Conservation (phyloP, 371 early-diverging fungal species). For the Polyrhizophydium stewartii region DNA sequence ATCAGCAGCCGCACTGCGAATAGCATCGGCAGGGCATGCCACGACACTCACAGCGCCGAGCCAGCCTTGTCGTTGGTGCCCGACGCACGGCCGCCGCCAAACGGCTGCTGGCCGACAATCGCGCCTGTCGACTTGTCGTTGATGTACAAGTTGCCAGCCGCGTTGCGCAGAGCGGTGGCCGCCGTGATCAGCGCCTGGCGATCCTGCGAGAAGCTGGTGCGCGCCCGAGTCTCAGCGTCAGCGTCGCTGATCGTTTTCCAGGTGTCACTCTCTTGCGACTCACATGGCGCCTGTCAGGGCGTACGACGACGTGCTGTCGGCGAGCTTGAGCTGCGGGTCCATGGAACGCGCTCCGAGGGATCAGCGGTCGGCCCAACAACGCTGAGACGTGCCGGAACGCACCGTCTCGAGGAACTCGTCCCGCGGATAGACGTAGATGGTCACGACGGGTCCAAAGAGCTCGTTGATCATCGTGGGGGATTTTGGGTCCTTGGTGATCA, state of each 20-base stretch:
- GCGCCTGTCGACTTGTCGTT: constrained; percentile 99
- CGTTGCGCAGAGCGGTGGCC: constrained; percentile 74
- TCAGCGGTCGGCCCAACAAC: not conserved
- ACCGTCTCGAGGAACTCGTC: constrained; percentile 64
- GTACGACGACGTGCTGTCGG: constrained; percentile 78
- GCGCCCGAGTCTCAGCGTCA: not conserved
- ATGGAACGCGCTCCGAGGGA: not conserved
- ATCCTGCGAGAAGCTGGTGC: constrained; percentile 72
- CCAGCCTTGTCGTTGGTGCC: constrained; percentile 99
- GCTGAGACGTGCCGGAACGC: not conserved
- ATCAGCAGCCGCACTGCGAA: constrained; percentile 17
- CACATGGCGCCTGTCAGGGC: constrained; percentile 76
- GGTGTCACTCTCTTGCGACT: too few species aligned
- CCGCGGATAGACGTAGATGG: constrained; percentile 87
- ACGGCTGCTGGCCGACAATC: constrained; percentile 96
- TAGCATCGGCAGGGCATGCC: constrained; percentile 21
- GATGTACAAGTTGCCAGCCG: constrained; percentile 97
- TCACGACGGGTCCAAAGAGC: constrained; percentile 97
- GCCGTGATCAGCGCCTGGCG: constrained; percentile 72
- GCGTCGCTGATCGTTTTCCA: too few species aligned
- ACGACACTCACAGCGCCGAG: constrained; percentile 43
- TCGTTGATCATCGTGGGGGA: constrained; percentile 89
- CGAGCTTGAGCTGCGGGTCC: constrained; percentile 51
- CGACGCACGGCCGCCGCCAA: constrained; percentile 92
- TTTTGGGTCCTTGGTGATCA: constrained; percentile 80